phyloP scores from a whole-genome alignment of 2,329 filamentous ascomycete species.

The Scytalidium sp. region DNA sequence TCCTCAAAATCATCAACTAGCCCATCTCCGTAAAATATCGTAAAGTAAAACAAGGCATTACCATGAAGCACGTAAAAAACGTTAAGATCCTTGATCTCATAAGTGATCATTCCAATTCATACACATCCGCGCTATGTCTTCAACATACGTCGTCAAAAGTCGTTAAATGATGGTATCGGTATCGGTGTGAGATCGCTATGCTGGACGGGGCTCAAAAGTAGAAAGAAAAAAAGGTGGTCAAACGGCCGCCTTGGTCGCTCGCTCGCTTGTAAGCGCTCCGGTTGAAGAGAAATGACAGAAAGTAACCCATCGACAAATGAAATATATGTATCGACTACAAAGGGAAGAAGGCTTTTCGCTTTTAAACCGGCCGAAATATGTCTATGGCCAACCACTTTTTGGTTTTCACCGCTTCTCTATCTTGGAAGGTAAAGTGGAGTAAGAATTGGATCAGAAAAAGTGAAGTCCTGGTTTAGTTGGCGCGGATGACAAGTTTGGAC shows the following conservation, averaged over 20 bases:
- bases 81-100: conserved; percentile 27
- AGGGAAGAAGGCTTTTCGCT: conserved; percentile 16
- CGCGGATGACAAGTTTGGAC: conserved; percentile 92
- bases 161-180: conserved; percentile 23
- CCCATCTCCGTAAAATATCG: conserved; percentile 1
- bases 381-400: neutral
- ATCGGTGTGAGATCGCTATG: conserved; percentile 23
- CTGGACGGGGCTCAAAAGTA: conserved; percentile 11
- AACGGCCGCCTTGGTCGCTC: neutral
- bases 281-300: conserved; percentile 6
- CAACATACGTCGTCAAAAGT: conserved; percentile 9
- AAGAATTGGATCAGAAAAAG: neutral
- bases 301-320: conserved; percentile 16
- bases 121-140: conserved; percentile 14
- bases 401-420: neutral
- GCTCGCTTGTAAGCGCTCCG: neutral
- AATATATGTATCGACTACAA: conserved; percentile 14
- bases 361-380: conserved; percentile 4
- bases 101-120: conserved; percentile 20
- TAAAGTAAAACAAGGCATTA: conserved; percentile 15
- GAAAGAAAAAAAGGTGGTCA: conserved; percentile 7
- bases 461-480: conserved; percentile 57
- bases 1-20: neutral
- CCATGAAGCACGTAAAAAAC: conserved; percentile 13
- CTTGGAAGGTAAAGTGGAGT: neutral